phyloP scores from a whole-genome alignment of 2,329 filamentous ascomycete genomes.

The Parastagonospora nodorum region DNA sequence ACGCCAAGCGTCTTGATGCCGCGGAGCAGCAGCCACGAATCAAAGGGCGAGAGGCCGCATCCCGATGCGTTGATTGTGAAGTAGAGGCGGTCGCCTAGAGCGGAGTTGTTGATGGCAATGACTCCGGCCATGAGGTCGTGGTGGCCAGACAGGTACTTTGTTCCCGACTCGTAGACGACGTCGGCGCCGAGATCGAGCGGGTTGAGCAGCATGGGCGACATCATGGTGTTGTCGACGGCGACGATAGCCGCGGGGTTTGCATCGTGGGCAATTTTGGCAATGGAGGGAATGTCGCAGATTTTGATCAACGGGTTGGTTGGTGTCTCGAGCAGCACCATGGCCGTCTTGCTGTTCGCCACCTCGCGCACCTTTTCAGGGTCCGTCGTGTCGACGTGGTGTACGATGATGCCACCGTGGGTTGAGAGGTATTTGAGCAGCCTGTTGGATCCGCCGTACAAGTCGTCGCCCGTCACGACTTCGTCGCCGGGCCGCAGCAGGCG shows the following conservation, averaged over 20 bases:
- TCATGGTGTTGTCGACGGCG: conserved; percentile 98
- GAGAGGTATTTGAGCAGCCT: conserved; percentile 90
- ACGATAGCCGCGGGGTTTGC: conserved; percentile 80
- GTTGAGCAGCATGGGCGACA: conserved; percentile 91
- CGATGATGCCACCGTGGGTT: conserved; percentile 85
- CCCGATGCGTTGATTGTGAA: conserved; percentile 98
- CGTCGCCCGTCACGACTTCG: conserved; percentile 95
- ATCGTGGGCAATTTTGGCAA: conserved; percentile 76
- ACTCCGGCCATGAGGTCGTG: conserved; percentile 99
- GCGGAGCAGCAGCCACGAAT: conserved; percentile 92
- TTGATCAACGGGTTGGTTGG: conserved; percentile 98
- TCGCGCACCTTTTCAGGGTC: conserved; percentile 70
- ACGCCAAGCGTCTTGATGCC: conserved; percentile 96
- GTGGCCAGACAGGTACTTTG: conserved; percentile 96
- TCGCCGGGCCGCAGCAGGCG: conserved; percentile 88
- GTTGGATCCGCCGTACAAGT: conserved; percentile 95
- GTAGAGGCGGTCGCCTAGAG: conserved; percentile 85
- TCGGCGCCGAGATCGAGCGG: conserved; percentile 93
- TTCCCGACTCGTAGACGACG: conserved; percentile 96
- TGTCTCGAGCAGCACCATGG: conserved; percentile 94
- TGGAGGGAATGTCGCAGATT: conserved; percentile 86
- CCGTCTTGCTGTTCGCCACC: conserved; percentile 77
- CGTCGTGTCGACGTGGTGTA: conserved; percentile 97
- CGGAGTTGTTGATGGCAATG: conserved; percentile 83
- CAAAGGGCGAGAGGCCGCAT: conserved; percentile 91